Evolutionary conservation across 1,139 yeast species (phyloP).

Genomic region (Nakaseomyces delphensis): DNA sequence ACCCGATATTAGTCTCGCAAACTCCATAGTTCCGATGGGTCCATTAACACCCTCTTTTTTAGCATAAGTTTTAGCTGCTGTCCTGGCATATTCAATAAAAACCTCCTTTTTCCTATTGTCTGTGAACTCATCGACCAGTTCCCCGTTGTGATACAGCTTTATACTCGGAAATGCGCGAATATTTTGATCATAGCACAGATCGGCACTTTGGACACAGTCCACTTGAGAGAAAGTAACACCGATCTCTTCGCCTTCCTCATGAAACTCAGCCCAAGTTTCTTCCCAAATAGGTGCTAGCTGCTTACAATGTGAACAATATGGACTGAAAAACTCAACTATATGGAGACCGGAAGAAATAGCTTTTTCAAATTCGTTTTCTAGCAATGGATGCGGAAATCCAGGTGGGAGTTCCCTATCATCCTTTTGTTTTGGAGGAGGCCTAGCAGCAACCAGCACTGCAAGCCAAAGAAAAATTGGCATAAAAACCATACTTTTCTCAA

Average conservation of each 20-base stretch:
- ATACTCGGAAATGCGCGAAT: constrained; percentile 50
- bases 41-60: constrained; percentile 8
- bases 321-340: constrained; percentile 59
- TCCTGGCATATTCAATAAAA: constrained; percentile 45
- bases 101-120: constrained; percentile 41
- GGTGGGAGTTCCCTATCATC: not conserved
- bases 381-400: constrained; percentile 31
- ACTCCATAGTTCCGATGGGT: constrained; percentile 20
- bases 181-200: constrained; percentile 55
- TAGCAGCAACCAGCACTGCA: not conserved
- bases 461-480: not conserved
- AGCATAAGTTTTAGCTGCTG: constrained; percentile 42
- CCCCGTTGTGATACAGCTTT: constrained; percentile 49
- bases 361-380: constrained; percentile 36
- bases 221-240: constrained; percentile 57
- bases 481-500: not conserved
- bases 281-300: constrained; percentile 59
- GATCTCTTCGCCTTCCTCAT: constrained; percentile 35
- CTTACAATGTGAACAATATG: constrained; percentile 64
- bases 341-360: constrained; percentile 42
- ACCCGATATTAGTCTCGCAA: constrained; percentile 40
- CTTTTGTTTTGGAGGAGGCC: constrained; percentile 1
- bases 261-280: constrained; percentile 41
- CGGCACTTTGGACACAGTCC: constrained; percentile 64
- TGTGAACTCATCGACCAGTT: constrained; percentile 37